phyloP scores from a whole-genome alignment of 352 stramenopile species.

The Phytophthora sojae region DNA sequence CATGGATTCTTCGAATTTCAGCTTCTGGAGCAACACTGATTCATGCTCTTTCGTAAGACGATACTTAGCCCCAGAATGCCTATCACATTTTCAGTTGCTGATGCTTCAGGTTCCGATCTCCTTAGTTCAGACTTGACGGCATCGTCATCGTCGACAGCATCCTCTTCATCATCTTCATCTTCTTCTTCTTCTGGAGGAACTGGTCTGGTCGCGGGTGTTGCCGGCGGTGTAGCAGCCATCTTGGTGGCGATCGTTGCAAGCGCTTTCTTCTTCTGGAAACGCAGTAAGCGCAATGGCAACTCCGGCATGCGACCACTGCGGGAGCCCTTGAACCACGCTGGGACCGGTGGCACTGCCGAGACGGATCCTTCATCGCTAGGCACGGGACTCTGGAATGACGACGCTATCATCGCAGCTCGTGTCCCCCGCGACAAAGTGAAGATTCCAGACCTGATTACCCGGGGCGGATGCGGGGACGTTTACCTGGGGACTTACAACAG shows the following conservation, averaged over 20 bases:
- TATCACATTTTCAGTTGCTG: background rate
- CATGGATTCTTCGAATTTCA: too few species aligned
- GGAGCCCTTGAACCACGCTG: background rate
- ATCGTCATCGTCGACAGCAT: background rate
- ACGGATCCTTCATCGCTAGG: background rate
- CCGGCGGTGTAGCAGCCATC: background rate
- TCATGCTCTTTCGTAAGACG: too few species aligned
- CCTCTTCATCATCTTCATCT: background rate
- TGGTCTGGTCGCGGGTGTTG: background rate
- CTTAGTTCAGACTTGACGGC: background rate
- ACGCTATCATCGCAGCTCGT: constrained; percentile 12
- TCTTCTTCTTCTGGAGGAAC: background rate
- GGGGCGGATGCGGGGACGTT: background rate
- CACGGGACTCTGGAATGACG: background rate
- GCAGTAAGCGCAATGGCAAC: background rate
- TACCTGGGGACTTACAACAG: background rate
- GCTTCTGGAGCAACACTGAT: too few species aligned
- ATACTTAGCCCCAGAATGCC: too few species aligned
- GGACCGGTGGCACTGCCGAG: background rate
- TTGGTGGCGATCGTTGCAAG: background rate
- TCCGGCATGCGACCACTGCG: background rate
- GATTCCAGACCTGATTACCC: constrained; percentile 31
- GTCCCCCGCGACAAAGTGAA: background rate
- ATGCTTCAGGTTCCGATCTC: background rate
- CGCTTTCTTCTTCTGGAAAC: background rate